Evolutionary conservation across 140 eudicot species (phyloP).

Genomic region (Anethum foeniculum): DNA sequence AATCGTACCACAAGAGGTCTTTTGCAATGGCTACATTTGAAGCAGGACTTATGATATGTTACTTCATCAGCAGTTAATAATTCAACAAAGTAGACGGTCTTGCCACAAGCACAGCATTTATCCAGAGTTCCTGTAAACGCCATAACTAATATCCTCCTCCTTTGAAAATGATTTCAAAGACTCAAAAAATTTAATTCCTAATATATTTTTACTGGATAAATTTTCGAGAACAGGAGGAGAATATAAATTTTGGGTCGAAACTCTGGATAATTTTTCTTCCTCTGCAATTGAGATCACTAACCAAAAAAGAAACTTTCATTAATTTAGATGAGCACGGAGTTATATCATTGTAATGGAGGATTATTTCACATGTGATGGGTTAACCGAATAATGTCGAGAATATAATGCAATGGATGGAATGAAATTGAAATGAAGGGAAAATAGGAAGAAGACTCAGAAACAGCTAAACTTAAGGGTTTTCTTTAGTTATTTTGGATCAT

Average conservation of each 20-base stretch:
- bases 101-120: slow-evolving; percentile 26
- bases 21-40: slow-evolving; percentile 27
- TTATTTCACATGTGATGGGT: neutral
- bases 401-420: neutral
- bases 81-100: slow-evolving; percentile 86
- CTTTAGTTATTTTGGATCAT: neutral
- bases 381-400: neutral
- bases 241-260: neutral
- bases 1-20: slow-evolving; percentile 81
- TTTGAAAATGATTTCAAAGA: neutral
- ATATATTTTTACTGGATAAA: neutral
- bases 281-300: slow-evolving; percentile 3
- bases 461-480: neutral
- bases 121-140: slow-evolving; percentile 92
- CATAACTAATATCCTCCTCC: slow-evolving; percentile 26
- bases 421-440: neutral
- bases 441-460: neutral
- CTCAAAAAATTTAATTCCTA: neutral
- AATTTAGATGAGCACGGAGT: neutral
- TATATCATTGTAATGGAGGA: neutral
- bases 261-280: neutral
- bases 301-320: neutral
- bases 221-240: neutral
- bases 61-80: slow-evolving; percentile 73
- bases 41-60: slow-evolving; percentile 79